Evolutionary conservation across 306 rosid species (phyloP).

Genomic region (Senna siamea): DNA sequence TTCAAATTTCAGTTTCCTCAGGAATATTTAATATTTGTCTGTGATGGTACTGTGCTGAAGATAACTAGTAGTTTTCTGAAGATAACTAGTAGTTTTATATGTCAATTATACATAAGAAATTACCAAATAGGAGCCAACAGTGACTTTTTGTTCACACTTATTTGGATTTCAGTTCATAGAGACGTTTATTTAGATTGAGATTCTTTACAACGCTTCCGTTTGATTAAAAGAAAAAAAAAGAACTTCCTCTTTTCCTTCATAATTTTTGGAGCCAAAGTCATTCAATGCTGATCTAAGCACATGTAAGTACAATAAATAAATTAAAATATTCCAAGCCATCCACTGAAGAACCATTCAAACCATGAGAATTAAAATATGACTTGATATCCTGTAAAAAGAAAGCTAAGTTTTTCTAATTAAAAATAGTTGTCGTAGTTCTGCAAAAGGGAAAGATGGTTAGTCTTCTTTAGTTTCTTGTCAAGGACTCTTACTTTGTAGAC

Average conservation of each 20-base stretch:
- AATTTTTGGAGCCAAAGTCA: too few species aligned
- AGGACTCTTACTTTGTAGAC: background rate
- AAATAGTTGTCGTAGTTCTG: too few species aligned
- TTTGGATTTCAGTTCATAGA: background rate
- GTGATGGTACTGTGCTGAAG: background rate
- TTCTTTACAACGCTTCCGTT: background rate
- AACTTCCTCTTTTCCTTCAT: too few species aligned
- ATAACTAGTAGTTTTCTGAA: background rate
- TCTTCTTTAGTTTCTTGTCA: slow-evolving; percentile 16
- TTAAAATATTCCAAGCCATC: too few species aligned
- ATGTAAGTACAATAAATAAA: too few species aligned
- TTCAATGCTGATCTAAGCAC: background rate
- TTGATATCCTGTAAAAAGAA: too few species aligned
- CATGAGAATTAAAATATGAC: too few species aligned
- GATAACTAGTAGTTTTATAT: background rate
- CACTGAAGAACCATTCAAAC: too few species aligned
- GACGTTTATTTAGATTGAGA: too few species aligned
- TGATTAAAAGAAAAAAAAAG: too few species aligned
- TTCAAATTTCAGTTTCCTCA: background rate
- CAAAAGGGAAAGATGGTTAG: background rate
- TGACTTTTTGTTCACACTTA: background rate
- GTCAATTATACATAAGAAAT: background rate
- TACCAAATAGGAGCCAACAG: background rate
- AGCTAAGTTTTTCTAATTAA: too few species aligned
- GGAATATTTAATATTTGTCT: background rate